Percentiles rank a stretch among this genome's conserved stretches.
Evolutionary conservation across 2,329 filamentous ascomycete species (phyloP).

Genomic region (Monosporascus sp.): DNA sequence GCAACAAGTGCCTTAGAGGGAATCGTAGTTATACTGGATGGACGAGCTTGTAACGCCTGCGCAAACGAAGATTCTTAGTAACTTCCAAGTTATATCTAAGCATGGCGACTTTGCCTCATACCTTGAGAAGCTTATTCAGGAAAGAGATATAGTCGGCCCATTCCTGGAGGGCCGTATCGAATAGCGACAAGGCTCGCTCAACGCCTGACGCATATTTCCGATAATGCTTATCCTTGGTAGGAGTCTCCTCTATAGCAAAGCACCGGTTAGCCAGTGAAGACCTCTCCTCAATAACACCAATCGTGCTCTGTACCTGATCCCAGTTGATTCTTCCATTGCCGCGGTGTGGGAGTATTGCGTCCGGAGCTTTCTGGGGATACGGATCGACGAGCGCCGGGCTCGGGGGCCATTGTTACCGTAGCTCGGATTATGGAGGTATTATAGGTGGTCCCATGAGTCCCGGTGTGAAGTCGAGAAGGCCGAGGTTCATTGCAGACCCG

Average conservation of each 20-base stretch:
- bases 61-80: constrained; percentile 19
- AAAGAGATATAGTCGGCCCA: constrained; percentile 99
- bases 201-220: constrained; percentile 86
- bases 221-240: constrained; percentile 61
- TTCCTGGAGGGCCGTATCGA: constrained; percentile 91
- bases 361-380: constrained; percentile 79
- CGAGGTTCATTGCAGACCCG: neutral
- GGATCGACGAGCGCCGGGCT: constrained; percentile 52
- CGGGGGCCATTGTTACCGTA: constrained; percentile 54
- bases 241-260: constrained; percentile 42
- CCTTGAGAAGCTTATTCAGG: constrained; percentile 83
- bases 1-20: constrained; percentile 80
- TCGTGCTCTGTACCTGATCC: constrained; percentile 60
- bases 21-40: constrained; percentile 63
- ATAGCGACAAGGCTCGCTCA: constrained; percentile 80
- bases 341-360: constrained; percentile 67
- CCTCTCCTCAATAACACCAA: neutral
- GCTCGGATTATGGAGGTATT: constrained; percentile 20
- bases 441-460: constrained; percentile 20
- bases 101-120: constrained; percentile 28
- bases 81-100: constrained; percentile 3
- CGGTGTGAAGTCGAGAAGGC: constrained; percentile 6
- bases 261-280: neutral
- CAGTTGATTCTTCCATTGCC: constrained; percentile 71
- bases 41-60: constrained; percentile 83